A percentile compares a stretch with the other conserved stretches of the same genome.
These are phyloP conservation scores for Castanospermum australe DNA, from an alignment of 306 rosid species.

Conservation along the genomic window DNA sequence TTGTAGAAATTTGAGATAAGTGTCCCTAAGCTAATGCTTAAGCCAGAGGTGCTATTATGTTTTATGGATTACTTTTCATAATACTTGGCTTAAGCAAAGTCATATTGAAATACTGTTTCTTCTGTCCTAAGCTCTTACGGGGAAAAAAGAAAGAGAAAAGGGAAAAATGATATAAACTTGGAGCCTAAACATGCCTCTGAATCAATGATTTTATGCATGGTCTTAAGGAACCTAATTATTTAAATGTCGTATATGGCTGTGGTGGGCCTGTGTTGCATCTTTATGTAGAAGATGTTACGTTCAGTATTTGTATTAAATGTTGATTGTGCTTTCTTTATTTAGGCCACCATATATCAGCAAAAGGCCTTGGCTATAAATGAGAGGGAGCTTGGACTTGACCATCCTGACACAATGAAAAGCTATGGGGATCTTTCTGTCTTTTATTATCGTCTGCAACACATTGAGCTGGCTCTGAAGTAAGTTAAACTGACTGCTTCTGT, in stretches of 20 bases:
- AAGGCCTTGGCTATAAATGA: conserved; percentile 94
- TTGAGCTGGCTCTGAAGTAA: conserved; percentile 94
- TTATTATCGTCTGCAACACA: conserved; percentile 92
- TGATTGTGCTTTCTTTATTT: conserved; percentile 4
- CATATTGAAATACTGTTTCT: neutral
- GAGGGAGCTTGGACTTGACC: conserved; percentile 97
- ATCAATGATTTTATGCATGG: neutral
- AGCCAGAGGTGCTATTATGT: neutral
- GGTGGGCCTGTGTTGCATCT: neutral
- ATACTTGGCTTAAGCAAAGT: neutral
- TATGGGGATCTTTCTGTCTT: conserved; percentile 98
- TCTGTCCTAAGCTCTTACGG: neutral
- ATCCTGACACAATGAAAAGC: conserved; percentile 99
- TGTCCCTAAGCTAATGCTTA: neutral
- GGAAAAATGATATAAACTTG: neutral
- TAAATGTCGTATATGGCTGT: neutral
- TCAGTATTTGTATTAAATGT: neutral
- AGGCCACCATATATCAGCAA: conserved; percentile 97
- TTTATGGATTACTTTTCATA: neutral
- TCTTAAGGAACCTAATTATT: neutral
- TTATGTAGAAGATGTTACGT: neutral
- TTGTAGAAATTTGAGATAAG: conserved; percentile 2
- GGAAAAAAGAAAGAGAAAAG: neutral
- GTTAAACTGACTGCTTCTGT: conserved; percentile 21
- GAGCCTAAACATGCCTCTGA: neutral